A percentile compares a stretch with the other conserved stretches of the same genome.
These are phyloP conservation scores for Rusavskia elegans DNA, from an alignment of 495 filamentous ascomycete species.

Conservation along the genomic window DNA sequence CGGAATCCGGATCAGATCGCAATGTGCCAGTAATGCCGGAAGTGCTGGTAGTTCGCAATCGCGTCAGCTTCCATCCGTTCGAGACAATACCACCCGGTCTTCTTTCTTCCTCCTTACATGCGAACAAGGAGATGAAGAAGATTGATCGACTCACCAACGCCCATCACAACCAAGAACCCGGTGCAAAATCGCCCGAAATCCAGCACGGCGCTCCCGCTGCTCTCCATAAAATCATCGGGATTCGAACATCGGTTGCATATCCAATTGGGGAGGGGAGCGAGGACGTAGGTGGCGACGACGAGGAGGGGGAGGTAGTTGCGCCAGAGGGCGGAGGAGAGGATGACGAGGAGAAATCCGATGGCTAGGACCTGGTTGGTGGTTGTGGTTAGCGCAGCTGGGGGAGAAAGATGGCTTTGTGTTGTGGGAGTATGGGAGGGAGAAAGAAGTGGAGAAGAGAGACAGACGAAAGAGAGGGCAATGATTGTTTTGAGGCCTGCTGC, in stretches of 20 bases:
- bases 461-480: conserved; percentile 92
- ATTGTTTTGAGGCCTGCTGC: conserved; percentile 93
- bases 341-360: conserved; percentile 97
- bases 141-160: conserved; percentile 55
- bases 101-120: background rate
- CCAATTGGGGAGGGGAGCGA: conserved; percentile 93
- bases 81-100: background rate
- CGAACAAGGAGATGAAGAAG: background rate
- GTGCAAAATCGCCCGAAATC: conserved; percentile 92
- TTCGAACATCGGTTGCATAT: conserved; percentile 75
- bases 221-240: conserved; percentile 95
- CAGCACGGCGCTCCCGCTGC: conserved; percentile 57
- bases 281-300: conserved; percentile 85
- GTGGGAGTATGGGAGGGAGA: no score
- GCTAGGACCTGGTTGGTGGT: conserved; percentile 55
- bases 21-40: conserved; percentile 80
- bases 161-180: conserved; percentile 95
- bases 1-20: conserved; percentile 56
- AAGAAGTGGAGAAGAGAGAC: conserved; percentile 11
- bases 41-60: conserved; percentile 40
- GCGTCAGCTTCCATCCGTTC: background rate
- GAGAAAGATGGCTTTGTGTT: background rate
- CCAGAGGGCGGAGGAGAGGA: conserved; percentile 91
- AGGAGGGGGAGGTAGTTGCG: conserved; percentile 83
- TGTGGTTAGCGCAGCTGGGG: background rate